phyloP scores from a whole-genome alignment of 176 grass and related monocot genomes.

The Tuctoria greenei region DNA sequence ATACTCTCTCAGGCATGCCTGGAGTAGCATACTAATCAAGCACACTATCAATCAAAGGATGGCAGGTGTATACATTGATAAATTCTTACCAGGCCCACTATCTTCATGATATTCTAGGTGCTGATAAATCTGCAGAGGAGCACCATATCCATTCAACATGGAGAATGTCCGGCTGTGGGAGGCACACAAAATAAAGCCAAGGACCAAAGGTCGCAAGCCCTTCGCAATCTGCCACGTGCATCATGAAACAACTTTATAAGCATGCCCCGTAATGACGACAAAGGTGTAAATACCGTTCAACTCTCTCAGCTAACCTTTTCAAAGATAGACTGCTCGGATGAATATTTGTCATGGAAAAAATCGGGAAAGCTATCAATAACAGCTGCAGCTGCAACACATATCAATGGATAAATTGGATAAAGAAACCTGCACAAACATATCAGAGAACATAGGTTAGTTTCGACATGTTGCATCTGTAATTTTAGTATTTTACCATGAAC shows the following conservation, averaged over 20 bases:
- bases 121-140: slow-evolving; percentile 88
- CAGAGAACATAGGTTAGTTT: slow-evolving; percentile 19
- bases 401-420: slow-evolving; percentile 97
- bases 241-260: slow-evolving; percentile 29
- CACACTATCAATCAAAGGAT: background rate
- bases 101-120: slow-evolving; percentile 92
- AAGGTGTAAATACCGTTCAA: background rate
- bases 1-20: background rate
- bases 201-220: slow-evolving; percentile 75
- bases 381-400: slow-evolving; percentile 85
- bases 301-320: slow-evolving; percentile 47
- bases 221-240: slow-evolving; percentile 78
- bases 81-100: slow-evolving; percentile 65
- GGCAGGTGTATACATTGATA: background rate
- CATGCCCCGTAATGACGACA: background rate
- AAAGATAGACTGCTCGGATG: slow-evolving; percentile 65
- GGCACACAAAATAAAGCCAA: slow-evolving; percentile 88
- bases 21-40: background rate
- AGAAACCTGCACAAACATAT: slow-evolving; percentile 74
- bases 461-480: background rate
- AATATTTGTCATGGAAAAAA: slow-evolving; percentile 88
- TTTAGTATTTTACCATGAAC: background rate
- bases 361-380: slow-evolving; percentile 85
- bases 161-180: slow-evolving; percentile 98
- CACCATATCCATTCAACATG: slow-evolving; percentile 93